Evolutionary conservation across 2,329 filamentous ascomycete species (phyloP), one percentile per base, ranked within the genome.

Genomic region (Talaromyces sp.): DNA sequence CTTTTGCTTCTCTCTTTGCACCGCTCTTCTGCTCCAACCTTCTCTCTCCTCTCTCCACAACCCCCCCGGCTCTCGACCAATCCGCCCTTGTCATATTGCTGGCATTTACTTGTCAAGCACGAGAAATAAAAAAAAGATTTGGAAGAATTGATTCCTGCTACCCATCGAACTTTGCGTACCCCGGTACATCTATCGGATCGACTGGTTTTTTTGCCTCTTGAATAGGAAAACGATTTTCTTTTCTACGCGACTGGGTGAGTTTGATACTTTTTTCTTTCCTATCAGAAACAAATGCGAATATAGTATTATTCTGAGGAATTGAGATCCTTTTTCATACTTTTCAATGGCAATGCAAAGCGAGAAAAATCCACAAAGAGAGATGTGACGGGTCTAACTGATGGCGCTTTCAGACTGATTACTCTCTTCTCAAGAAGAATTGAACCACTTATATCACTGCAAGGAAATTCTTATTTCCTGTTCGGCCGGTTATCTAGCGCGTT

Each of bases 101-200:
- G 76, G 75, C 76, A 78, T 78, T 78, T 71, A 76, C 75, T 78
- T 78, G 76, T 78, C 76, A 74, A 78, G 76, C 75, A 75, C 66
- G 64, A 67, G 70, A 67, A 35, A n/a, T n/a, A 65, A 61, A 67
- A 70, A 67, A 35, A 28, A 28, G 64, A 61, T 63, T 58, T 57
- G 62, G 31, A 69, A 66, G 67, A 70, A 66, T 66, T 67, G 67
- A 70, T 53, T 63, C 62, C 63, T 33, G 28, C 22, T 37, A 19
- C n/a, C 3, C 8, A 31, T 17, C 43, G 10, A 25, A 19, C 22
- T 22, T 21, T 33, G 15, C 43, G 43, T 46, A 31, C 15, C 10
- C 7, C 21, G 21, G 10, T 19, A 9, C 3, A 48, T 48, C 28
- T 28, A 48, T n/a, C 28, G n/a, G 45, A 48, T 11, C 33, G 33